Conservation (phyloP, 2,329 filamentous ascomycete genomes). For the Botrytis hyacinthi region DNA sequence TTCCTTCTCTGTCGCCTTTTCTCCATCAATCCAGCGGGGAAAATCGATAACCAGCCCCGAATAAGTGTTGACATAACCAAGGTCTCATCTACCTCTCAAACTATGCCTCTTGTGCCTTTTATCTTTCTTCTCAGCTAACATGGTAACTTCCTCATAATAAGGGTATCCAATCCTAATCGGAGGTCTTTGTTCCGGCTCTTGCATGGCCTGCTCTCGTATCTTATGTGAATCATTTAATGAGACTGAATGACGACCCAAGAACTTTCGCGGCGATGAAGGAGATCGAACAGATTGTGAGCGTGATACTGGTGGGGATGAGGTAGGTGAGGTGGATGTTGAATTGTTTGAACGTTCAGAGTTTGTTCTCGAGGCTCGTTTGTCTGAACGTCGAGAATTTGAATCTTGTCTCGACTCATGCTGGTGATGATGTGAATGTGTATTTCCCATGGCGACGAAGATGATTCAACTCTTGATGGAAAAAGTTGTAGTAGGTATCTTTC, state of each 20-base stretch:
- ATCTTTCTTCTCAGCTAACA: constrained; percentile 2
- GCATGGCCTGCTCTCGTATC: not conserved
- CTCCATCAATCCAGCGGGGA: not conserved
- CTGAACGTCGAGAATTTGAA: not conserved
- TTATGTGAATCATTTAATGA: constrained; percentile 2
- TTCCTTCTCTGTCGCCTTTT: not conserved
- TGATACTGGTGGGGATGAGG: not conserved
- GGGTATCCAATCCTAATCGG: constrained; percentile 22
- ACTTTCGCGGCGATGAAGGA: not conserved
- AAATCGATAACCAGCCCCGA: not conserved
- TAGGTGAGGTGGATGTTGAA: not conserved
- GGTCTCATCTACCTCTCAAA: constrained; percentile 6
- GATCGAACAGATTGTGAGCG: constrained; percentile 1
- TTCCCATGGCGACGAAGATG: constrained; percentile 11
- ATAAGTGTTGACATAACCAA: not conserved
- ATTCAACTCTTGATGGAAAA: not conserved
- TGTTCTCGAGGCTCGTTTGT: constrained; percentile 11
- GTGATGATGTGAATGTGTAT: constrained; percentile 8
- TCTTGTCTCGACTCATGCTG: not conserved
- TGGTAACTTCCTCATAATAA: constrained; percentile 21
- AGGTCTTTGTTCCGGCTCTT: constrained; percentile 1
- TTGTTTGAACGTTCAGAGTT: constrained; percentile 2
- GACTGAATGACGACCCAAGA: not conserved
- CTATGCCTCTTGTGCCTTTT: constrained; percentile 14
- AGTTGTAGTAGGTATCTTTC: not conserved